Evolutionary conservation across 169 alveolate species (phyloP), one percentile per base, ranked within the genome.

Genomic region (Cryptosporidium andersoni): DNA sequence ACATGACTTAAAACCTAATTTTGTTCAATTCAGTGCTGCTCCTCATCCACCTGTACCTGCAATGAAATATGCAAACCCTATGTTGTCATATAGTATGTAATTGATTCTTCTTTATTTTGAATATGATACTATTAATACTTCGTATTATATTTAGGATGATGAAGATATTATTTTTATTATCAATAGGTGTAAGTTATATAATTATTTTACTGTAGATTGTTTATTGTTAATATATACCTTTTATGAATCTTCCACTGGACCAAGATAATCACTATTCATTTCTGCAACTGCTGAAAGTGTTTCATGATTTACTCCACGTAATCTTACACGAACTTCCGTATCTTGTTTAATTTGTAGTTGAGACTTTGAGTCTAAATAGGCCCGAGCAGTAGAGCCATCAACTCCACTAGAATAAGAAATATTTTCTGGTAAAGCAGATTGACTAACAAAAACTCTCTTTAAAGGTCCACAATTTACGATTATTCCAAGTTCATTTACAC

Each of bases 21-120:
- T 94, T 91, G 91, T 93, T 16, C 92, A 91, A 89, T 97, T 97
- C 91, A 91, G 89, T 47, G 97, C 98, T 36, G 98, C 95, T 37
- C 95, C 93, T 53, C 99, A 96, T 91, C 99, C 99, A 5, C 95
- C 96, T 39, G 93, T 95, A 9, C 96, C 95, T 39, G 96, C 98
- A 37, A 96, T 96, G 98, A 95, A 94, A 56, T 96, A 96, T 90
- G 97, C 97, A 51, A 93, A 91, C 64, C 90, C 93, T n/a, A 80
- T 91, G 58, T 88, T 91, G 80, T 88, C 82, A 45, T 90, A 91
- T 48, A 90, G 90, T 8, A 88, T 81, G 62, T 91, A 63, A 81
- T 48, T 7, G 25, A 40, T 63, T 36, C 39, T 3, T 60, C 6
- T 60, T 4, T 60, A 34, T n/a, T 34, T 9, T 9, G 2, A 8